These are phyloP conservation scores for Eucalyptus sp. DNA, from an alignment of 345 rosid species.

Conservation along the genomic window DNA sequence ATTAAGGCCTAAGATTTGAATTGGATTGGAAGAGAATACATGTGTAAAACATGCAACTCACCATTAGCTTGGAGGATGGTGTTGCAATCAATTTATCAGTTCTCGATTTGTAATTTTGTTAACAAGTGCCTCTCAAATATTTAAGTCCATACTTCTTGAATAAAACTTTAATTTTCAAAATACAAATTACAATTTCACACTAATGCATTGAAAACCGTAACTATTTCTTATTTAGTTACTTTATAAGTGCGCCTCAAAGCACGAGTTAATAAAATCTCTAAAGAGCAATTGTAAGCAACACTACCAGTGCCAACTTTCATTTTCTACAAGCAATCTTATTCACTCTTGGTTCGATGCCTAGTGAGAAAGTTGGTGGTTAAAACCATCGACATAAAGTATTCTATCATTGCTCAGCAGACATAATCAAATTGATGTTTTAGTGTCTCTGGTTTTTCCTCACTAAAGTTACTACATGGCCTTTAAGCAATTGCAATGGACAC, in stretches of 20 bases:
- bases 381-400: neutral
- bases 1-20: neutral
- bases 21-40: neutral
- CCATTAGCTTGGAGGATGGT: neutral
- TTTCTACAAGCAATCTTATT: neutral
- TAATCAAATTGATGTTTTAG: neutral
- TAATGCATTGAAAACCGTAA: neutral
- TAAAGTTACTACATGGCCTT: neutral
- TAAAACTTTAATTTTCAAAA: neutral
- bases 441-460: neutral
- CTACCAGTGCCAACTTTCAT: neutral
- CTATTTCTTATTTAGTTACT: too few species aligned
- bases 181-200: neutral
- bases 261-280: neutral
- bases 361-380: neutral
- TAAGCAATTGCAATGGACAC: neutral
- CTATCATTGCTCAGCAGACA: neutral
- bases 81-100: neutral
- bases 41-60: neutral
- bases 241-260: neutral
- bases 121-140: neutral
- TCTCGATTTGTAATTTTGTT: neutral
- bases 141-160: neutral
- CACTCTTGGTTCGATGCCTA: neutral
- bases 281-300: neutral